Conservation (phyloP, 75 land plant genomes). For the Larix kaempferi region DNA sequence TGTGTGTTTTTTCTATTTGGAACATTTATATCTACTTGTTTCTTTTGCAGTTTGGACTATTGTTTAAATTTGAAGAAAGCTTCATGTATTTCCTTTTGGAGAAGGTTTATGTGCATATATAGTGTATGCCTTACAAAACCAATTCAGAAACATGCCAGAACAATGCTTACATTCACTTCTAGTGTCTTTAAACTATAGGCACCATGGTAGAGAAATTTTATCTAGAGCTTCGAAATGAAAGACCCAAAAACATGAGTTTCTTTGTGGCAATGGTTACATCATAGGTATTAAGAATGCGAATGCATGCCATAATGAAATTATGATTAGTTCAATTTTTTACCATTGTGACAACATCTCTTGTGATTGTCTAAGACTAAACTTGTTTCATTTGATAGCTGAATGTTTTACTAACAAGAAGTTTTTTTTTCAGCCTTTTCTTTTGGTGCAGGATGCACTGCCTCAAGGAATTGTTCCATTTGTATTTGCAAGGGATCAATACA, state of each 20-base stretch:
- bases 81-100: too few relatives aligned
- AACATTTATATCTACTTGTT: too few relatives aligned
- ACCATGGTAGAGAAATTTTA: too few relatives aligned
- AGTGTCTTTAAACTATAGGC: too few relatives aligned
- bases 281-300: not conserved
- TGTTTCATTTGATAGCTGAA: not conserved
- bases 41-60: too few relatives aligned
- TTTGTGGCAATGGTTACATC: not conserved
- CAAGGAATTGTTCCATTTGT: slow-evolving; percentile 56
- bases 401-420: not conserved
- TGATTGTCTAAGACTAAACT: not conserved
- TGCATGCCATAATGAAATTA: not conserved
- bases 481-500: slow-evolving; percentile 54
- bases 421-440: not conserved
- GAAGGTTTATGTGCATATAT: not conserved
- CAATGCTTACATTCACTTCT: not conserved
- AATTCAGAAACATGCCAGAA: too few relatives aligned
- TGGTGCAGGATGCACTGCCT: slow-evolving; percentile 49
- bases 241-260: not conserved
- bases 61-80: not conserved
- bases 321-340: not conserved
- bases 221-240: too few relatives aligned
- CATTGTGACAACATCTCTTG: not conserved
- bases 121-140: not conserved
- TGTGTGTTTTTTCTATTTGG: too few relatives aligned